Percentiles rank a stretch among this genome's conserved stretches.
Conservation (phyloP, 2,329 filamentous ascomycete species). For the Tolypocladium cylindrosporum region DNA sequence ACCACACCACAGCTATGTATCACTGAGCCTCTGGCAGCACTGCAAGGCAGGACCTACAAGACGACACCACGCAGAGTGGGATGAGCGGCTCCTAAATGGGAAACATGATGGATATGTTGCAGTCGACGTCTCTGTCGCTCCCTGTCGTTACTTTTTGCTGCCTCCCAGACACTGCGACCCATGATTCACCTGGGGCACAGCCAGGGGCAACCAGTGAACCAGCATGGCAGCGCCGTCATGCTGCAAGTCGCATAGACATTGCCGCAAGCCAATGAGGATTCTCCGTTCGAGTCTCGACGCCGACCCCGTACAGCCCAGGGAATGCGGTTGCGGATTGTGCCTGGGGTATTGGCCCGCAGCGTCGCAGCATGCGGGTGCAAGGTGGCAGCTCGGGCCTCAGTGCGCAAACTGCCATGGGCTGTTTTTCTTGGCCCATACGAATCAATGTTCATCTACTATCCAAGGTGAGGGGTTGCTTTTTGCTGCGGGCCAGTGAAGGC, state of each 20-base stretch:
- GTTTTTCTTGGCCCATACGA: neutral
- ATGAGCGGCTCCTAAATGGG: conserved; percentile 1
- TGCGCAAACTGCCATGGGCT: neutral
- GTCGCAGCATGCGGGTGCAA: neutral
- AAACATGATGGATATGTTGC: neutral
- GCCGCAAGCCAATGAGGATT: neutral
- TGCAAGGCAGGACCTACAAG: too few relatives aligned
- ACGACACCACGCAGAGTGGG: neutral
- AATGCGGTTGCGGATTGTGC: neutral
- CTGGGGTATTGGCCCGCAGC: neutral
- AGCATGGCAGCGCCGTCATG: neutral
- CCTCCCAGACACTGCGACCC: conserved; percentile 5
- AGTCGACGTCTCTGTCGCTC: neutral
- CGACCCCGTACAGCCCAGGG: neutral
- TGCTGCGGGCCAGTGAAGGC: neutral
- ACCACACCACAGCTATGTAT: neutral
- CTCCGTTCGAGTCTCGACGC: neutral
- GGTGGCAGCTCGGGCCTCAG: neutral
- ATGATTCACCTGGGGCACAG: conserved; percentile 6
- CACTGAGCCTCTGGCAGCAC: neutral
- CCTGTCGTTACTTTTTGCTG: conserved; percentile 8
- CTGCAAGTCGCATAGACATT: neutral
- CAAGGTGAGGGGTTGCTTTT: neutral
- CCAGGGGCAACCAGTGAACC: conserved; percentile 1
- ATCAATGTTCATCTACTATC: neutral